Evolutionary conservation across 140 eudicot species (phyloP), one percentile per base, ranked within the genome.

Genomic region (Stevia rebaudiana): DNA sequence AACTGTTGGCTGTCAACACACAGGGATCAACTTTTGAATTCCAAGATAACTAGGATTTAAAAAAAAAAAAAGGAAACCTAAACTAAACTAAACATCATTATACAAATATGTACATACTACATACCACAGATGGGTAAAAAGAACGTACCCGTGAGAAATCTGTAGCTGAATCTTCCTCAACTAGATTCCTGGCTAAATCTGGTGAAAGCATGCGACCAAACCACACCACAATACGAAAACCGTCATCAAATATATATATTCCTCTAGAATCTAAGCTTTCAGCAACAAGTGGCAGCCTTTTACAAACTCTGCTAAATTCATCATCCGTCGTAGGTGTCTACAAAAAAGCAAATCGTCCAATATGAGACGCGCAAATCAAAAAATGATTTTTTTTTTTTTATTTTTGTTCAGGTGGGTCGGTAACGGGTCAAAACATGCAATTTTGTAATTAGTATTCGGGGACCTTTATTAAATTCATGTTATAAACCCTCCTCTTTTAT

Each of bases 141-240:
- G 49, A 59, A 65, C 82, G 48, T 82, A 94, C 99, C 94, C 80
- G 83, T 23, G 90, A 81, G 69, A 66, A 84, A 76, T 94, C 97
- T 2, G 85, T 57, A 62, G 96, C 74, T 18, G 87, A 81, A 76
- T 91, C 92, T 64, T 83, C 91, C 37, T 90, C 85, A 23, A 88
- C 89, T 68, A 94, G 72, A 78, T 77, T 85, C 76, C 72, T 78
- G 39, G 90, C 81, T 48, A 94, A 64, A 60, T 83, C 94, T 51
- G 97, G 99, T 50, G 94, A 80, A 48, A 88, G 69, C 83, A 85
- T 78, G 69, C 87, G 81, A 5, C 99, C 99, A 71, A 94, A 81
- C 99, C 99, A 94, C 58, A 94, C 81, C 49, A 94, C 97, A 78
- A 88, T 81, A 67, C 97, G 92, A 50, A 94, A 86, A 63, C 99